Conservation (phyloP, 2,329 filamentous ascomycete species). For the Stachybotrys elegans region DNA sequence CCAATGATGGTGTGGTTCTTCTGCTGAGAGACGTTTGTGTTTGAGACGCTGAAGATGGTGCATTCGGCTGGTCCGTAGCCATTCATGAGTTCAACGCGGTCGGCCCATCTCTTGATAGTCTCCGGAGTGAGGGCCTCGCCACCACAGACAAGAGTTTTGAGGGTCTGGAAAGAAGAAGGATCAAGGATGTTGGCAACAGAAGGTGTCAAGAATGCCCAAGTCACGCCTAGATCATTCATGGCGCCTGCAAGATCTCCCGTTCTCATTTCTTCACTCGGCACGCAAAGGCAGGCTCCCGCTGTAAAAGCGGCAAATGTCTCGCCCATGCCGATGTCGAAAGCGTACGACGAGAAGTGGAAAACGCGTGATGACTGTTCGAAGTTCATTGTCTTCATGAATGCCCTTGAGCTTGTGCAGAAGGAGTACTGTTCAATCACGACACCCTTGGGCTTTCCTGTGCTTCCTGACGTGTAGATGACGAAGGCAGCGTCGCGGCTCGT, state of each 20-base stretch:
- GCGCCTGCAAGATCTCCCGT: slow-evolving; percentile 8
- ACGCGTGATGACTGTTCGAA: slow-evolving; percentile 5
- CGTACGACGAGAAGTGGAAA: slow-evolving; percentile 18
- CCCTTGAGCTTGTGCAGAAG: slow-evolving; percentile 7
- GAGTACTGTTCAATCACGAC: slow-evolving; percentile 15
- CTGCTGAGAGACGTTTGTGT: not conserved
- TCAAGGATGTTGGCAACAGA: slow-evolving; percentile 18
- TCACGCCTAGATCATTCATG: slow-evolving; percentile 11
- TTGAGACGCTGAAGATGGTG: slow-evolving; percentile 9
- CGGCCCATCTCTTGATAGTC: slow-evolving; percentile 11
- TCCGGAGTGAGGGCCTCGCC: slow-evolving; percentile 14
- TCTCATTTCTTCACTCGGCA: slow-evolving; percentile 17
- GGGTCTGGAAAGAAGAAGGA: slow-evolving; percentile 9
- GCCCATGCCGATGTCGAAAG: slow-evolving; percentile 15
- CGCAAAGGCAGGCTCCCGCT: slow-evolving; percentile 14
- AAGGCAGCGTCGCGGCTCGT: slow-evolving; percentile 5
- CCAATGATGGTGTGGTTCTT: slow-evolving; percentile 9
- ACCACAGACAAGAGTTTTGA: slow-evolving; percentile 12
- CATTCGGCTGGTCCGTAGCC: slow-evolving; percentile 18
- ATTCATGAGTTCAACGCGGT: slow-evolving; percentile 13
- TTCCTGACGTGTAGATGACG: slow-evolving; percentile 18
- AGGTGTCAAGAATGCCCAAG: slow-evolving; percentile 18
- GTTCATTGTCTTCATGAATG: slow-evolving; percentile 10
- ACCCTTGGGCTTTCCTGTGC: slow-evolving; percentile 17
- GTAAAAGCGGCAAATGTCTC: slow-evolving; percentile 12